Conservation (phyloP, 768 basidiomycete species). For the Hygrocybe coccinea region DNA sequence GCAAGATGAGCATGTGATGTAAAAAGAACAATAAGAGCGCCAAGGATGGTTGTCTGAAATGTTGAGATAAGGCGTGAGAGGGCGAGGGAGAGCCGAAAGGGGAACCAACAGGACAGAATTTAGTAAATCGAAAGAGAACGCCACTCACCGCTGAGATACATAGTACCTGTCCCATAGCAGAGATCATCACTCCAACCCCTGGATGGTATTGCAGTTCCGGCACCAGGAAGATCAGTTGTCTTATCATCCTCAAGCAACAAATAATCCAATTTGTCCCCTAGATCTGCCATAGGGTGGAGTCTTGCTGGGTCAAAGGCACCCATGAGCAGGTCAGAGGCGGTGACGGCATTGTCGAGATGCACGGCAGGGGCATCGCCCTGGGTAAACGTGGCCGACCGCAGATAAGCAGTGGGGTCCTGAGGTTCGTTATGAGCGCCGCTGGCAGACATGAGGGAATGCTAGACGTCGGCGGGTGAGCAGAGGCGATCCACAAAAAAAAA, state of each 20-base stretch:
- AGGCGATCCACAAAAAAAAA: background rate
- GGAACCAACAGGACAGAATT: slow-evolving; percentile 32
- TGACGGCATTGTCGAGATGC: slow-evolving; percentile 55
- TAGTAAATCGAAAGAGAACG: slow-evolving; percentile 60
- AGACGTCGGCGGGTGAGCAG: background rate
- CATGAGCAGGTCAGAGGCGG: slow-evolving; percentile 83
- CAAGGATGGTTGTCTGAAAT: slow-evolving; percentile 53
- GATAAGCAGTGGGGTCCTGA: slow-evolving; percentile 41
- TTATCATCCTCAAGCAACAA: slow-evolving; percentile 95
- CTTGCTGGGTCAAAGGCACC: slow-evolving; percentile 86
- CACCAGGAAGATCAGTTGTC: slow-evolving; percentile 83
- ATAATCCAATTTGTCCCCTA: slow-evolving; percentile 94
- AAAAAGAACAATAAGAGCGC: slow-evolving; percentile 72
- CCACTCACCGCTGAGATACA: slow-evolving; percentile 91
- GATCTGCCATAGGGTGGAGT: slow-evolving; percentile 88
- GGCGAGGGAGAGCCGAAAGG: slow-evolving; percentile 45
- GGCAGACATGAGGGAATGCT: background rate
- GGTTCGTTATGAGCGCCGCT: slow-evolving; percentile 10
- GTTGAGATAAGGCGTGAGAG: slow-evolving; percentile 66
- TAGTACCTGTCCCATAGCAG: slow-evolving; percentile 98
- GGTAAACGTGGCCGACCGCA: slow-evolving; percentile 48
- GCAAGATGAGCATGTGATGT: slow-evolving; percentile 72
- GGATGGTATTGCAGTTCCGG: slow-evolving; percentile 85
- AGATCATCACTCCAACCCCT: slow-evolving; percentile 99
- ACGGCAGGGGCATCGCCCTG: slow-evolving; percentile 34